phyloP scores from a whole-genome alignment of 768 basidiomycete genomes.

The Auriscalpium vulgare region DNA sequence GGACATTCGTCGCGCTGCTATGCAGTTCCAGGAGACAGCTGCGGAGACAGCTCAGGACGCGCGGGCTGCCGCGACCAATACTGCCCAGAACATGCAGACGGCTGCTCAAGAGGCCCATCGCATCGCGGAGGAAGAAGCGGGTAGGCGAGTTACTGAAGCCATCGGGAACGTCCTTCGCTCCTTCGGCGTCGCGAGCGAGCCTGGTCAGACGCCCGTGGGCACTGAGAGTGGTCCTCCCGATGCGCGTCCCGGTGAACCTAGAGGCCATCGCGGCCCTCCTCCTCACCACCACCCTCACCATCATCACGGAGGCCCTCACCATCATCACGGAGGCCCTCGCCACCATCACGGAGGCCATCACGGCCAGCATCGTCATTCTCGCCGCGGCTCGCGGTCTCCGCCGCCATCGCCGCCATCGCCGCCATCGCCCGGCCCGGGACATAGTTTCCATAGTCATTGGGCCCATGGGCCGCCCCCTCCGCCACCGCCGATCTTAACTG shows the following conservation, averaged over 20 bases:
- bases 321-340: too few species aligned
- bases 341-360: neutral
- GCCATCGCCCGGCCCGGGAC: too few species aligned
- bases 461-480: too few species aligned
- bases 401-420: too few species aligned
- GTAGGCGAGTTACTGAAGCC: slow-evolving; percentile 52
- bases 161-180: slow-evolving; percentile 50
- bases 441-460: too few species aligned
- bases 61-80: too few species aligned
- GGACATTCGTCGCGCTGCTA: slow-evolving; percentile 40
- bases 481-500: neutral
- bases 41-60: slow-evolving; percentile 4
- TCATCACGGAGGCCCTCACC: too few species aligned
- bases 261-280: neutral
- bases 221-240: too few species aligned
- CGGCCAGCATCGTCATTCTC: neutral
- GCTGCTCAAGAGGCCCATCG: slow-evolving; percentile 40
- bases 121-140: slow-evolving; percentile 56
- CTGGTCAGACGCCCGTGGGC: neutral
- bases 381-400: too few species aligned
- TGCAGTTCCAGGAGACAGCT: slow-evolving; percentile 24
- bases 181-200: slow-evolving; percentile 28
- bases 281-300: neutral
- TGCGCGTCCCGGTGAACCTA: too few species aligned
- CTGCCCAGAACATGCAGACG: slow-evolving; percentile 1